Evolutionary conservation across 1,284 basidiomycete genomes (phyloP), one percentile per base, ranked within the genome.

Genomic region (Puccinia coronata): DNA sequence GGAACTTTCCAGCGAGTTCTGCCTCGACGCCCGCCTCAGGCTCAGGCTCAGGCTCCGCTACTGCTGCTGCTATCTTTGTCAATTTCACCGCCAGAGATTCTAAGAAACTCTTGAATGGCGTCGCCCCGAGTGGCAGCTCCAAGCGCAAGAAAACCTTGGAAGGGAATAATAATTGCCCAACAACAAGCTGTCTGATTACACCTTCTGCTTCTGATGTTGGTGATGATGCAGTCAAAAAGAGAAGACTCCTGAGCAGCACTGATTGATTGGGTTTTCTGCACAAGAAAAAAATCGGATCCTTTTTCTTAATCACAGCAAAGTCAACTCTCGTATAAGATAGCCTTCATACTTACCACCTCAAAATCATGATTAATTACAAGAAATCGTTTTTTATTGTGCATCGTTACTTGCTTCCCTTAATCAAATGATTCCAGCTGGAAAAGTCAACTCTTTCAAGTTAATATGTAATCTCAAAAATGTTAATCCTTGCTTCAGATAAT

Each of bases 11-110:
- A 3, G 39, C 2, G 3, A 63, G n/a, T 23, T 23, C 5, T 9
- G 14, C 59, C 28, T 31, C 34, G 18, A 39, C 14, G 12, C 34
- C 59, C 18, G 59, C n/a, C 28, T 49, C 25, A 49, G 28, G 11
- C 39, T 69, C 67, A n/a, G n/a, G n/a, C n/a, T n/a, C n/a, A n/a
- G n/a, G n/a, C n/a, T n/a, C n/a, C n/a, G n/a, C n/a, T n/a, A n/a
- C n/a, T n/a, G n/a, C n/a, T n/a, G n/a, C n/a, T 3, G 67, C 80
- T 2, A 57, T 71, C 78, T 85, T 85, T 74, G 83, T 85, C 81
- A 85, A 85, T 55, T 85, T 85, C 39, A 84, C 84, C 16, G 47
- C 83, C 9, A 82, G 81, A 69, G 84, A 85, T 73, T 75, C 83
- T 0, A 82, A 78, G 49, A 83, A 82, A 41, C 63, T 85, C 1